Conservation (phyloP, 345 rosid genomes). For the Ricinus communis region DNA sequence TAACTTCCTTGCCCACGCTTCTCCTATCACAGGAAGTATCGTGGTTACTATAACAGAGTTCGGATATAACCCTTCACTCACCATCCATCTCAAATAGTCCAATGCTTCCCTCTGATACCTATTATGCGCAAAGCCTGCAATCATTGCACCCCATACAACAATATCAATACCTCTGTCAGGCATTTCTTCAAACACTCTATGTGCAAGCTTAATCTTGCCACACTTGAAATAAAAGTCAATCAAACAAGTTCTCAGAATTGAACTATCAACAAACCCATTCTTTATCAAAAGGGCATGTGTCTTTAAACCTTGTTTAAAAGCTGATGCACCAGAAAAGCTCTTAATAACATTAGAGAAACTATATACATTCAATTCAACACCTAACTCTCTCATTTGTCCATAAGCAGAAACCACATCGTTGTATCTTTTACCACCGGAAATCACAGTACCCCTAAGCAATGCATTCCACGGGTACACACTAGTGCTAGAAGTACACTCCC, state of each 20-base stretch:
- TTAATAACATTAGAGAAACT: slow-evolving; percentile 67
- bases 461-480: slow-evolving; percentile 83
- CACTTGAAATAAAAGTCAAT: slow-evolving; percentile 79
- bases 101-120: slow-evolving; percentile 63
- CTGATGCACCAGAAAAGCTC: slow-evolving; percentile 84
- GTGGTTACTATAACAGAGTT: slow-evolving; percentile 71
- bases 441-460: slow-evolving; percentile 75
- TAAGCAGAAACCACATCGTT: slow-evolving; percentile 58
- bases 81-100: slow-evolving; percentile 62
- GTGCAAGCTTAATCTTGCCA: slow-evolving; percentile 66
- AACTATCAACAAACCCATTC: slow-evolving; percentile 58
- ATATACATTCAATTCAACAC: slow-evolving; percentile 71
- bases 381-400: slow-evolving; percentile 63
- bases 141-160: slow-evolving; percentile 85
- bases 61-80: slow-evolving; percentile 56
- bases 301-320: slow-evolving; percentile 65
- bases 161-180: slow-evolving; percentile 63
- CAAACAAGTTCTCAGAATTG: slow-evolving; percentile 63
- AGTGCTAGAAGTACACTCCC: slow-evolving; percentile 40
- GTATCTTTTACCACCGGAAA: slow-evolving; percentile 61
- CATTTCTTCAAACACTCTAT: slow-evolving; percentile 60
- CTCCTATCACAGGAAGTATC: slow-evolving; percentile 71
- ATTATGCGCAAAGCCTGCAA: slow-evolving; percentile 77
- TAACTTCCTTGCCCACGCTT: slow-evolving; percentile 45
- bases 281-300: slow-evolving; percentile 68